A percentile compares a stretch with the other conserved stretches of the same genome.
phyloP scores from a whole-genome alignment of 805 yeast genomes.

The Wickerhamiella australiensis region DNA sequence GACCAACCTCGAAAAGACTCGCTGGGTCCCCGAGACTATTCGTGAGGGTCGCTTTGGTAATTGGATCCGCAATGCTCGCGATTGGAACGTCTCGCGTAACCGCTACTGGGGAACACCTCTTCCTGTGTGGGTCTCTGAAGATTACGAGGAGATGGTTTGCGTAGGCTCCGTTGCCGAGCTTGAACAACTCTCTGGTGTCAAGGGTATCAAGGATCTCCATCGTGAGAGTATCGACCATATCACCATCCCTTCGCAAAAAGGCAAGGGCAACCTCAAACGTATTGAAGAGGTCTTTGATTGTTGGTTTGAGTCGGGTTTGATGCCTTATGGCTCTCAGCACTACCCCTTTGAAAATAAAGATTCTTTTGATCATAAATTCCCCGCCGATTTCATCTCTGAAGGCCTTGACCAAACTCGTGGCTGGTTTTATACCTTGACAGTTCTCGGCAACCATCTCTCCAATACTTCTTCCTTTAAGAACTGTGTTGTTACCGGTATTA shows the following conservation, averaged over 20 bases:
- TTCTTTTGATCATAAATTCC: conserved; percentile 61
- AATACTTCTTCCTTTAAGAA: conserved; percentile 87
- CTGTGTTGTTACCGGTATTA: conserved; percentile 92
- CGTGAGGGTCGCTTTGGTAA: conserved; percentile 93
- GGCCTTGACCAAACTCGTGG: conserved; percentile 99
- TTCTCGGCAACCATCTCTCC: conserved; percentile 89
- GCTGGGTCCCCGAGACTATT: conserved; percentile 87
- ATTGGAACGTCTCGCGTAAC: conserved; percentile 97
- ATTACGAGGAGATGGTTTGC: conserved; percentile 83
- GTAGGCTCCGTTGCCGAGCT: conserved; percentile 84
- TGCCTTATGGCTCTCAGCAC: conserved; percentile 97
- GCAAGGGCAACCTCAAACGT: conserved; percentile 79
- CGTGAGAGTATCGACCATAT: conserved; percentile 85
- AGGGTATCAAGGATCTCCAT: conserved; percentile 78
- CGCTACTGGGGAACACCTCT: conserved; percentile 99
- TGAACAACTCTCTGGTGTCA: conserved; percentile 68
- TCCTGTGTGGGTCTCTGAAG: conserved; percentile 95
- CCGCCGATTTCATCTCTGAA: conserved; percentile 95
- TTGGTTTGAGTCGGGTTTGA: conserved; percentile 99
- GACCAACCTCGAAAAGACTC: conserved; percentile 68
- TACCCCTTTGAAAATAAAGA: conserved; percentile 88
- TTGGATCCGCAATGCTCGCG: conserved; percentile 98
- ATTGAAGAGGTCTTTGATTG: conserved; percentile 98
- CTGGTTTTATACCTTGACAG: conserved; percentile 96
- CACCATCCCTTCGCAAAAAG: conserved; percentile 83